Conservation (phyloP, 495 filamentous ascomycete genomes). For the Lepraria neglecta region DNA sequence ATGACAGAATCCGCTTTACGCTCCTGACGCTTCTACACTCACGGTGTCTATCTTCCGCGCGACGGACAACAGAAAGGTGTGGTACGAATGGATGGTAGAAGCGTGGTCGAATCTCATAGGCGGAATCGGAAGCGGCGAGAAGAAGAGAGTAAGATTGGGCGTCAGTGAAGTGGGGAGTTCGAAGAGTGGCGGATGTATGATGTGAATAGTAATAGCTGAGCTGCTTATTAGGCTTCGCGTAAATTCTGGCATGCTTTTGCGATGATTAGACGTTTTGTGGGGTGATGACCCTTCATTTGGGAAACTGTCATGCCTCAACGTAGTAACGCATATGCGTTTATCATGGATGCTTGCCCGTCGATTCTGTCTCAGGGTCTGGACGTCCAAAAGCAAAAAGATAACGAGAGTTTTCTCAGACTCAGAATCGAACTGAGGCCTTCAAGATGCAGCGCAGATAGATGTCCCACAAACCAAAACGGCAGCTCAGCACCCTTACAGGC, state of each 20-base stretch:
- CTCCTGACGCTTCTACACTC: conserved; percentile 76
- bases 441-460: too few species aligned
- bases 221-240: not conserved
- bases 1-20: conserved; percentile 72
- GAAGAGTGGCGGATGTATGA: conserved; percentile 83
- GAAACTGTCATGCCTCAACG: too few species aligned
- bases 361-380: too few species aligned
- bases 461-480: too few species aligned
- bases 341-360: too few species aligned
- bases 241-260: not conserved
- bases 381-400: too few species aligned
- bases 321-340: too few species aligned
- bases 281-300: too few species aligned
- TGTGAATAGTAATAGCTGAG: conserved; percentile 47
- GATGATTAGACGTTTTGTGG: not conserved
- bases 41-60: conserved; percentile 90
- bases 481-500: too few species aligned
- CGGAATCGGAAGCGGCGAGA: conserved; percentile 29
- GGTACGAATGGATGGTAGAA: conserved; percentile 98
- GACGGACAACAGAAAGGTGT: conserved; percentile 91
- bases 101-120: conserved; percentile 32
- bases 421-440: too few species aligned
- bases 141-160: conserved; percentile 65
- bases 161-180: conserved; percentile 82
- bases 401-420: too few species aligned